These are phyloP conservation scores for Lachnellula cervina DNA, from an alignment of 2,329 filamentous ascomycete species.

Conservation along the genomic window DNA sequence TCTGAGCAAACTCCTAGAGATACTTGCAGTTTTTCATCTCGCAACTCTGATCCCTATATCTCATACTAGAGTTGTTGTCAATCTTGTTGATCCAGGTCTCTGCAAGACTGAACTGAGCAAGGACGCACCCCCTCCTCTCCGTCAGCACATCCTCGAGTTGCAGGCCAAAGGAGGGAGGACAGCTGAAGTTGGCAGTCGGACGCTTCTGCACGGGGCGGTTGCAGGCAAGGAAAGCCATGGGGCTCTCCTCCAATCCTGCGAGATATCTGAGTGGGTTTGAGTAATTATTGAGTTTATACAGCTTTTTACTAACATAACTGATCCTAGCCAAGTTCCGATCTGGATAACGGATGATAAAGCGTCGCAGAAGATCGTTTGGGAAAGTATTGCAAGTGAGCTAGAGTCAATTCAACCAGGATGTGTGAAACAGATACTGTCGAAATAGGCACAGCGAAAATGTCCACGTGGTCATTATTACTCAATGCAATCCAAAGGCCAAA, in stretches of 20 bases:
- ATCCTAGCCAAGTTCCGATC: slow-evolving; percentile 4
- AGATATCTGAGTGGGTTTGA: slow-evolving; percentile 12
- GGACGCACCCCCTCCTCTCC: slow-evolving; percentile 14
- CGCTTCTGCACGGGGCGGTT: slow-evolving; percentile 26
- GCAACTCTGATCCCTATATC: slow-evolving; percentile 20
- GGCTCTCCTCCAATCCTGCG: slow-evolving; percentile 7
- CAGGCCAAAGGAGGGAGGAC: slow-evolving; percentile 21
- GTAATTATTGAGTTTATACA: neutral
- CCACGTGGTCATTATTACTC: too few species aligned
- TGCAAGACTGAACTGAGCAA: slow-evolving; percentile 27
- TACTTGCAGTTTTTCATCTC: slow-evolving; percentile 32
- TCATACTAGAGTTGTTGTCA: slow-evolving; percentile 26
- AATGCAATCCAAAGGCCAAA: too few species aligned
- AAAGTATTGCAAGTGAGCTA: slow-evolving; percentile 26
- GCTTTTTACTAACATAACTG: neutral
- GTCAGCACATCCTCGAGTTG: slow-evolving; percentile 3
- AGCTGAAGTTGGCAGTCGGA: slow-evolving; percentile 30
- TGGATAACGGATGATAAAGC: slow-evolving; percentile 24
- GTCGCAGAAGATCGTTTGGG: slow-evolving; percentile 29
- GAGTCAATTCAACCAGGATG: slow-evolving; percentile 29
- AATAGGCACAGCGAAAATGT: neutral
- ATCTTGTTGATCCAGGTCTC: slow-evolving; percentile 27
- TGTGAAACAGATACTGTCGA: slow-evolving; percentile 14
- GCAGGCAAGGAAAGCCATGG: slow-evolving; percentile 29
- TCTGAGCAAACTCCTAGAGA: slow-evolving; percentile 43